Evolutionary conservation across 176 grass and related monocot genomes (phyloP).

Genomic region (Cenchrus purpureus): DNA sequence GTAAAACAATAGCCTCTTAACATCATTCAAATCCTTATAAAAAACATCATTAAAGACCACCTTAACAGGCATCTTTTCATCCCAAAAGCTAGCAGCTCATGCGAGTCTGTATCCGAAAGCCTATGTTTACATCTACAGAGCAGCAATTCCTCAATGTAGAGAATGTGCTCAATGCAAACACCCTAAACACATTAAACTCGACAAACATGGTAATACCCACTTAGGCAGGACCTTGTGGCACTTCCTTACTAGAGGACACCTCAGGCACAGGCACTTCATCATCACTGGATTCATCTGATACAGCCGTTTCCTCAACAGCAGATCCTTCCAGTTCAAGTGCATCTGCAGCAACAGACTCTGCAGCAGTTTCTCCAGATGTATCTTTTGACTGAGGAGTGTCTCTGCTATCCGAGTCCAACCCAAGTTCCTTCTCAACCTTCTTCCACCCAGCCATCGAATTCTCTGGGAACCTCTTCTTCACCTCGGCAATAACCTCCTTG

Average conservation of each 20-base stretch:
- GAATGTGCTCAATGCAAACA: constrained; percentile 27
- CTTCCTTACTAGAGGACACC: constrained; percentile 29
- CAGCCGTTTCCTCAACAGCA: neutral
- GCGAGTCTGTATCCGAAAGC: constrained; percentile 13
- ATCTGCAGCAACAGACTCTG: neutral
- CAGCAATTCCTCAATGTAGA: constrained; percentile 9
- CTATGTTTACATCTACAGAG: constrained; percentile 25
- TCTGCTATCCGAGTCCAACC: constrained; percentile 41
- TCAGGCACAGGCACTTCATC: constrained; percentile 20
- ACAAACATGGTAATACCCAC: constrained; percentile 8
- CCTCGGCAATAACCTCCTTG: constrained; percentile 37
- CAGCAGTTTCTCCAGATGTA: constrained; percentile 37
- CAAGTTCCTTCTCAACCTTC: constrained; percentile 68
- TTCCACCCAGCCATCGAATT: constrained; percentile 59
- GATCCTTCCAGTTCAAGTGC: constrained; percentile 37
- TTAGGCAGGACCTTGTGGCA: constrained; percentile 31
- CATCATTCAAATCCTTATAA: neutral
- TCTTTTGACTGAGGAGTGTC: constrained; percentile 12
- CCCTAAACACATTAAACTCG: constrained; percentile 23
- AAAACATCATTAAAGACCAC: neutral
- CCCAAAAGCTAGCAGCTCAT: constrained; percentile 9
- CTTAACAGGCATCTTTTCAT: constrained; percentile 10
- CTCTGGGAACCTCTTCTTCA: constrained; percentile 49
- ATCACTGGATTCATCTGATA: constrained; percentile 29
- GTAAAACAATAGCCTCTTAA: constrained; percentile 15